These are phyloP conservation scores for Salicornia ramosissima DNA, from an alignment of 148 eudicot species.

Conservation along the genomic window DNA sequence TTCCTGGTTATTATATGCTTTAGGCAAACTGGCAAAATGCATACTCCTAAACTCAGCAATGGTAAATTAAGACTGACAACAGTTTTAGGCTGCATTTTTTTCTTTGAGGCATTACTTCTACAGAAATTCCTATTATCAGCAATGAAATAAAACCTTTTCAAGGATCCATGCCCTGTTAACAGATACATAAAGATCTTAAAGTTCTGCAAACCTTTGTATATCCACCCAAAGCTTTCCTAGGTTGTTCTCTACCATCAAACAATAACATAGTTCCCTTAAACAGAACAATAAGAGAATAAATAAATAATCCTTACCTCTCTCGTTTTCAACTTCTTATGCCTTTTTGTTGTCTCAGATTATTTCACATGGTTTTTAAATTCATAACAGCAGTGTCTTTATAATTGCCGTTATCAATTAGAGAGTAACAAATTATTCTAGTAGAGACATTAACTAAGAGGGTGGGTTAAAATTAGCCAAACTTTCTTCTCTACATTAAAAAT, in stretches of 20 bases:
- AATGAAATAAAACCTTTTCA: neutral
- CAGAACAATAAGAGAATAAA: neutral
- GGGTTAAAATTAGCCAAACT: neutral
- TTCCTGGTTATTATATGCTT: too few relatives aligned
- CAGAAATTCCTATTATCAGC: neutral
- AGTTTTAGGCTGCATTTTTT: neutral
- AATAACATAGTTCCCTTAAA: neutral
- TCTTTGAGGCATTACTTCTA: neutral
- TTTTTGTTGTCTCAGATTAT: neutral
- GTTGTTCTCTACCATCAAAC: neutral
- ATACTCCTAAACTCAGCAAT: neutral
- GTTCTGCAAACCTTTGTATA: neutral
- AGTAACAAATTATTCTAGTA: neutral
- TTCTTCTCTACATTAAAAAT: neutral
- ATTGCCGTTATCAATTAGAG: too few relatives aligned
- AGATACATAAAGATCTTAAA: neutral
- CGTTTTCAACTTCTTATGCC: neutral
- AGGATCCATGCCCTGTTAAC: neutral
- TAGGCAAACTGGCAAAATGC: neutral
- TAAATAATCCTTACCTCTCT: neutral
- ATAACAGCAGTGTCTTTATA: too few relatives aligned
- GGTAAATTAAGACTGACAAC: neutral
- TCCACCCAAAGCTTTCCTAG: neutral
- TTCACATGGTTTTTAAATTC: too few relatives aligned
- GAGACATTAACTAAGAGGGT: neutral